A percentile compares a stretch with the other conserved stretches of the same genome.
Conservation (phyloP, 2,329 filamentous ascomycete genomes). For the Dryadomyces quercus-mongolicae region DNA sequence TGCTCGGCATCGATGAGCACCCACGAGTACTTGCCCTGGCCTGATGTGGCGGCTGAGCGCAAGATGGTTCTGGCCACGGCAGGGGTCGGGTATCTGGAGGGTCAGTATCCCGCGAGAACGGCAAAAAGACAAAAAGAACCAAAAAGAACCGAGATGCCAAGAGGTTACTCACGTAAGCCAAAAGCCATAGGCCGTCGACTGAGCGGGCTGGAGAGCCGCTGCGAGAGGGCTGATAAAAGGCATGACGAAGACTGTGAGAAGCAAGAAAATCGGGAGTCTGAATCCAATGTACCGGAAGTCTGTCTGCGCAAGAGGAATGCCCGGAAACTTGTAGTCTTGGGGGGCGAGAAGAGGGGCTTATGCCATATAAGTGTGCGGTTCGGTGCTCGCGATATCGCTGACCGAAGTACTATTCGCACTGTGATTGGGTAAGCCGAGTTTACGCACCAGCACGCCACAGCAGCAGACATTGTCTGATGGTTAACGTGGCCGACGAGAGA, state of each 20-base stretch:
- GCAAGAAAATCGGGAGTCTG: neutral
- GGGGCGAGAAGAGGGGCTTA: neutral
- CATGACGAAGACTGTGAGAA: conserved; percentile 2
- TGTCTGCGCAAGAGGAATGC: neutral
- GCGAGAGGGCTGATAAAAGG: conserved; percentile 5
- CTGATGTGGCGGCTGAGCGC: conserved; percentile 6
- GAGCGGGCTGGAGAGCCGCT: neutral
- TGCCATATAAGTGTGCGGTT: neutral
- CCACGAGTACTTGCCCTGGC: conserved; percentile 14
- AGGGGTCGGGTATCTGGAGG: conserved; percentile 7
- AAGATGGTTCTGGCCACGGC: conserved; percentile 11
- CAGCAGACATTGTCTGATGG: neutral
- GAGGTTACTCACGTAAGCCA: conserved; percentile 11
- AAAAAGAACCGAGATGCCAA: neutral
- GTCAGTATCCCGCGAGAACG: neutral
- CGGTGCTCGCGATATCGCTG: neutral
- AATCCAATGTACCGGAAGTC: neutral
- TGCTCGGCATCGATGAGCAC: conserved; percentile 26
- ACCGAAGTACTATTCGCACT: neutral
- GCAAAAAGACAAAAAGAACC: neutral
- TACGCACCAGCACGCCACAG: neutral
- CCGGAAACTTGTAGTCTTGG: neutral
- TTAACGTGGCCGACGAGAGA: neutral
- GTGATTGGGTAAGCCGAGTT: neutral
- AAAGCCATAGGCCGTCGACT: conserved; percentile 10